Base-by-base conservation (phyloP, 2,329 filamentous ascomycete genomes). In the Trichoderma koningiopsis region DNA sequence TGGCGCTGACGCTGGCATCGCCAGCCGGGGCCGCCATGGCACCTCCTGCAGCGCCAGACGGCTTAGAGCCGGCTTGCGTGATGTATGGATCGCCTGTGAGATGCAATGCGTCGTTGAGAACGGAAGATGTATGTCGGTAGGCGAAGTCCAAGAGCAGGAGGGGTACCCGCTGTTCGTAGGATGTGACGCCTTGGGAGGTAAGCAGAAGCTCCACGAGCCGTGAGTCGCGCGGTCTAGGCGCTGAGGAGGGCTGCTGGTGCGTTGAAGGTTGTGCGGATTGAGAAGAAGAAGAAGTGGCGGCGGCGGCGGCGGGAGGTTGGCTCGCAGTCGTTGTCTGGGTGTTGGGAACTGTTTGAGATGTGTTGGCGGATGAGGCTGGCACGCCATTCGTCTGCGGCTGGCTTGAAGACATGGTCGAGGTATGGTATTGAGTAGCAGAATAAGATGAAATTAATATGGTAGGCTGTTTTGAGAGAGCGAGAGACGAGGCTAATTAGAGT, bases 91-190 rank as follows among this genome's bases (percentile, higher is more conserved):
- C 91, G 7, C 87, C 86, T 6, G 86, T 85, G 31, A 92, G 86
- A 75, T 92, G 89, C 19, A 92, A 81, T 7, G 89, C 90, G 81
- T 94, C 91, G 73, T 83, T 88, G 24, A 94, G 87, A 43, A 94
- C 85, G 69, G 87, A 86, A 1, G 88, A 89, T 11, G 91, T 92
- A 84, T 94, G 92, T 47, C 92, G 89, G 85, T 96, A 96, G 60
- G 92, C 91, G 77, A 95, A 95, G 82, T 96, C 92, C 78, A 96
- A 89, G 60, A 96, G 89, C 70, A 94, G 89, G 0, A 95, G 86
- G 0, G 92, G 92, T 1, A 96, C 92, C 75, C 92, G 92, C 78
- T 91, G 88, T 79, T 95, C 92, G 84, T 93, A 96, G 52, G 90
- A 86, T 5, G 90, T 89, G 11, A 95, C 92, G 76, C 92, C 92